Conservation (phyloP, 306 rosid genomes). For the Alnus glutinosa region DNA sequence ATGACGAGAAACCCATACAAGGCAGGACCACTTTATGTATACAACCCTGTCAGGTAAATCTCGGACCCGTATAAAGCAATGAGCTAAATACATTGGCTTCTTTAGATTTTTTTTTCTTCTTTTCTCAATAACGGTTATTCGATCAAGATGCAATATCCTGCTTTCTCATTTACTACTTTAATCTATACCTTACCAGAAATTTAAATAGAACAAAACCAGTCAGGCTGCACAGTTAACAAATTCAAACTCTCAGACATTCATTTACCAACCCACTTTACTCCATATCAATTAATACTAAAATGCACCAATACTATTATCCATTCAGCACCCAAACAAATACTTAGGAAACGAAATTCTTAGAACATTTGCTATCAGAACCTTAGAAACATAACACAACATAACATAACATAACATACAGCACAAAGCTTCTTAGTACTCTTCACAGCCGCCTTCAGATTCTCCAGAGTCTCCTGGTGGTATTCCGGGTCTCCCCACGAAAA, state of each 20-base stretch:
- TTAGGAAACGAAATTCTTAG: background rate
- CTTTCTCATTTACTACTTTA: background rate
- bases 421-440: conserved; percentile 90
- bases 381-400: background rate
- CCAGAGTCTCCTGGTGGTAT: conserved; percentile 89
- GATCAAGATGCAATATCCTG: background rate
- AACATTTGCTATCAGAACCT: background rate
- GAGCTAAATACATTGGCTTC: background rate
- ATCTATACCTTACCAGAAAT: background rate
- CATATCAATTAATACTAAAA: too few species aligned
- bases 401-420: conserved; percentile 64
- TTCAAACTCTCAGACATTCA: too few species aligned
- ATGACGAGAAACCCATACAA: too few species aligned
- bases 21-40: too few species aligned
- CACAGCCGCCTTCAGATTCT: conserved; percentile 82
- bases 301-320: too few species aligned
- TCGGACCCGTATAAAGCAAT: too few species aligned
- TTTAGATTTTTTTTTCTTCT: background rate
- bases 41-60: too few species aligned
- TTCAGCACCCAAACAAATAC: background rate
- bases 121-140: background rate
- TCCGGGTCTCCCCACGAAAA: conserved; percentile 81
- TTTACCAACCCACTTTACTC: too few species aligned
- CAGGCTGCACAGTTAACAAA: too few species aligned
- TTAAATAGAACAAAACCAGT: too few species aligned